Evolutionary conservation across 2,329 filamentous ascomycete species (phyloP), one percentile per base, ranked within the genome.

Genomic region (Mariannaea elegans): DNA sequence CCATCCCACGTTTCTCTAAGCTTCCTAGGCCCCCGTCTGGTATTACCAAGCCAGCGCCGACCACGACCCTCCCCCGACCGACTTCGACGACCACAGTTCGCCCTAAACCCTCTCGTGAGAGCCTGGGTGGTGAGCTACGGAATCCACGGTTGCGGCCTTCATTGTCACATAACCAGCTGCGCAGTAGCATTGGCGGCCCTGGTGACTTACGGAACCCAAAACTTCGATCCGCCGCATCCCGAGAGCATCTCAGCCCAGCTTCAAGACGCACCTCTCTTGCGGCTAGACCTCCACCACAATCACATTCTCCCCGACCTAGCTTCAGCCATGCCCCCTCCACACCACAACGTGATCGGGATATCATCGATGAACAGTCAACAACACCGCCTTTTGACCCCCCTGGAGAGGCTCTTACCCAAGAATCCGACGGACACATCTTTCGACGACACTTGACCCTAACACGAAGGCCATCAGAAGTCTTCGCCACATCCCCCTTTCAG

Each of bases 121-220:
- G 66, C 36, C 56, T 74, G 12, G 49, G 56, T 4, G 69, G 68
- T 18, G 75, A 77, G 24, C 63, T 80, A 41, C 75, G 75, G 58
- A 76, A 75, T 44, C 77, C 79, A 14, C 78, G 78, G 53, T 72
- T 82, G 12, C 77, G 80, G 27, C 60, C 76, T 23, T 70, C 77
- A n/a, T 52, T 76, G 44, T 80, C 81, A 3, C 74, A 77, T 53
- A 76, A 76, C 59, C 78, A 74, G 60, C 71, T 81, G 32, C 72
- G 71, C 19, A 60, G 51, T n/a, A 63, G 62, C 34, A 36, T 61
- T n/a, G 41, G 55, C 56, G 64, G 55, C 59, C 42, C 63, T 39
- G 63, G 66, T 29, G 73, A 77, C 38, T 62, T 80, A 45, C 75
- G 75, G 58, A 76, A 73, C 51, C 77, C 79, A 13, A 77, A 76